These are phyloP conservation scores for Coniochaeta prunicola DNA, from an alignment of 2,329 filamentous ascomycete species.

Conservation along the genomic window DNA sequence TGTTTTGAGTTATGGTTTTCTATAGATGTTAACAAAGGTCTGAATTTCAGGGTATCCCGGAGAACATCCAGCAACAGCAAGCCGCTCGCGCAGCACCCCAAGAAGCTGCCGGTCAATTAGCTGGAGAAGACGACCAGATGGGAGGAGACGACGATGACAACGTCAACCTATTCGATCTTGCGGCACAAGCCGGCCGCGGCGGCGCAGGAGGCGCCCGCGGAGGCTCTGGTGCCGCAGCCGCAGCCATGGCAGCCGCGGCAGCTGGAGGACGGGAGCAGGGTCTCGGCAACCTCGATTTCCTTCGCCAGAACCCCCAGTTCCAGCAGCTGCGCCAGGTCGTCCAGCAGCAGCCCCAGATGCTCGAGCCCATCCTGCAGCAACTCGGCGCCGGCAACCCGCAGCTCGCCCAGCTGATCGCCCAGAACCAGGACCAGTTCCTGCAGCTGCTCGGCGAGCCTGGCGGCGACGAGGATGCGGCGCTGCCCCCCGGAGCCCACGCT, in stretches of 20 bases:
- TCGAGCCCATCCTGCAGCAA: constrained; percentile 95
- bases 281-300: constrained; percentile 80
- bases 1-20: not conserved
- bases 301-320: constrained; percentile 94
- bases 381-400: constrained; percentile 92
- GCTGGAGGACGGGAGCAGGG: constrained; percentile 37
- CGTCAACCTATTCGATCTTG: constrained; percentile 89
- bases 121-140: constrained; percentile 27
- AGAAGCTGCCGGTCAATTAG: constrained; percentile 22
- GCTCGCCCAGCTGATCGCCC: constrained; percentile 83
- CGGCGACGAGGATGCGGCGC: constrained; percentile 70
- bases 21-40: constrained; percentile 6
- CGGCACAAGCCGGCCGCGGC: constrained; percentile 62
- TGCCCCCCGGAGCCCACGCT: constrained; percentile 82
- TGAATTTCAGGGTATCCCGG: constrained; percentile 76
- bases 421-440: constrained; percentile 90
- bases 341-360: constrained; percentile 96
- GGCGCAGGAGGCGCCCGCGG: constrained; percentile 31
- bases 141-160: constrained; percentile 47
- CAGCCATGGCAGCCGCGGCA: constrained; percentile 40
- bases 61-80: constrained; percentile 58
- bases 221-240: constrained; percentile 34
- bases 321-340: constrained; percentile 96
- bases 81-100: constrained; percentile 22
- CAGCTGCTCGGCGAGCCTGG: constrained; percentile 77